A percentile compares a stretch with the other conserved stretches of the same genome.
Conservation (phyloP, 176 grass and related monocot species). For the Aegilops bicornis region DNA sequence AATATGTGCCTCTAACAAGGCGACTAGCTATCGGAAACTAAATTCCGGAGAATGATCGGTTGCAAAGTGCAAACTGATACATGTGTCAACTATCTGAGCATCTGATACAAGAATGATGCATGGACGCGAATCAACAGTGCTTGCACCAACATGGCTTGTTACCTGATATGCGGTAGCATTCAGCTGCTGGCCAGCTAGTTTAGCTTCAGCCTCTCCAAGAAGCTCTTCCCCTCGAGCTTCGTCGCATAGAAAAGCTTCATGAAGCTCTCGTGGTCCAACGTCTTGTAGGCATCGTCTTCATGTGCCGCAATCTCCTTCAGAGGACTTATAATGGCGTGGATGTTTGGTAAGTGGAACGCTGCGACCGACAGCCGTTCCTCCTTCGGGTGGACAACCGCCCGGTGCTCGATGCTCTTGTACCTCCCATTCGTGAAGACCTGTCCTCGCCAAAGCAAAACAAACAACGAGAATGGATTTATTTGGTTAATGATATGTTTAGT, state of each 20-base stretch:
- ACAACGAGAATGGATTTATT: not conserved
- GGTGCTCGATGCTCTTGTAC: constrained; percentile 53
- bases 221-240: constrained; percentile 27
- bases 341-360: constrained; percentile 49
- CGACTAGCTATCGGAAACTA: not conserved
- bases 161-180: not conserved
- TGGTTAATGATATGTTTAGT: not conserved
- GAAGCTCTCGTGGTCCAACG: constrained; percentile 17
- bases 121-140: not conserved
- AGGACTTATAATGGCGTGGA: constrained; percentile 39
- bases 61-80: not conserved
- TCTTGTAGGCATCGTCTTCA: constrained; percentile 13
- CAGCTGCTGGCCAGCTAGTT: not conserved
- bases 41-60: not conserved
- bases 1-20: not conserved
- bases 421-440: constrained; percentile 58
- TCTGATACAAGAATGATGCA: no score
- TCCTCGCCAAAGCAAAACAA: not conserved
- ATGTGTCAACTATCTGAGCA: no score
- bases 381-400: constrained; percentile 29
- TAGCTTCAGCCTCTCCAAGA: constrained; percentile 20
- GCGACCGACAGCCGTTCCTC: constrained; percentile 47
- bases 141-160: not conserved
- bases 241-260: constrained; percentile 32
- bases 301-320: constrained; percentile 15